Evolutionary conservation across 176 grass and related monocot genomes (phyloP).

Genomic region (Triticum monococcum): DNA sequence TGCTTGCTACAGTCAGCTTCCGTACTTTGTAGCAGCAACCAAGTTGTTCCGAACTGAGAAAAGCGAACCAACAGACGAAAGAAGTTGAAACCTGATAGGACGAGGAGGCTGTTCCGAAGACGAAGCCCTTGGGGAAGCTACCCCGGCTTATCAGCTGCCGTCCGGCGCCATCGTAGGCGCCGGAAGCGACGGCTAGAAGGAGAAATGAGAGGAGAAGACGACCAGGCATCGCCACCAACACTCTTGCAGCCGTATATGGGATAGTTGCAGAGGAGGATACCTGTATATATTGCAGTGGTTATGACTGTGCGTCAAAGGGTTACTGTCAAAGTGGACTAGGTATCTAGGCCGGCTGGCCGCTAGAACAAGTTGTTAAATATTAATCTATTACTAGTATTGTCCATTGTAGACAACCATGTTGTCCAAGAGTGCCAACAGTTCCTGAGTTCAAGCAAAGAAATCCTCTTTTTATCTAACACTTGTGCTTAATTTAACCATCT

Average conservation of each 20-base stretch:
- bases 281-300: background rate
- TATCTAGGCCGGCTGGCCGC: background rate
- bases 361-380: background rate
- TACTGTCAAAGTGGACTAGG: background rate
- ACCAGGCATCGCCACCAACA: background rate
- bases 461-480: background rate
- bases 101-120: slow-evolving; percentile 33
- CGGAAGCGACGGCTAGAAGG: background rate
- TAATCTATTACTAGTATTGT: background rate
- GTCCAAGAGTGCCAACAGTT: background rate
- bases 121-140: slow-evolving; percentile 28
- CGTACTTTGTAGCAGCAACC: background rate
- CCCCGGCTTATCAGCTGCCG: background rate
- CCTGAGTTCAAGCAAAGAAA: background rate
- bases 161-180: background rate
- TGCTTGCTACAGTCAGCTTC: background rate
- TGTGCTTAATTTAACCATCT: background rate
- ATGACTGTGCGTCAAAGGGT: background rate
- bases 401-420: background rate
- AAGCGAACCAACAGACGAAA: background rate
- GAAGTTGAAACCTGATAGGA: slow-evolving; percentile 30
- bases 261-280: background rate
- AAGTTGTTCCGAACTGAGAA: background rate
- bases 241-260: background rate
- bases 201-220: background rate